Evolutionary conservation across 1,139 yeast species (phyloP), one percentile per base, ranked within the genome.

Genomic region (Cylindricascospora bacillispora): DNA sequence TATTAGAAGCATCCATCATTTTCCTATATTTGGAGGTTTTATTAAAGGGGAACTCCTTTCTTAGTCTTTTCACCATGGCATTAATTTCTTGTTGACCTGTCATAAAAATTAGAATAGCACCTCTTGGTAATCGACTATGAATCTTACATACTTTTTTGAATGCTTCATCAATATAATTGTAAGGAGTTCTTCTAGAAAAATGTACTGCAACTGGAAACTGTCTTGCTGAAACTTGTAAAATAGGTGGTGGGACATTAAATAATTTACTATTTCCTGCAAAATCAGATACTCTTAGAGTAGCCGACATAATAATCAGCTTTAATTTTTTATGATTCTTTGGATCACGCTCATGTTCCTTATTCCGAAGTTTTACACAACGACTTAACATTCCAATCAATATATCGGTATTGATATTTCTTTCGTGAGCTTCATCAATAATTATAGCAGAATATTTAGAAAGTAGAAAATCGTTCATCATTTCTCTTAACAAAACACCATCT

Each of bases 341-440:
- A 38, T 73, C 60, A 32, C 64, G 56, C 1, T 45, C 49, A 42
- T 65, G 63, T 31, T 70, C 64, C 36, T 69, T 63, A 26, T 79
- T 64, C 52, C 99, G 72, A 26, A 89, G 63, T 42, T 68, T 73
- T 38, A 83, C 67, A n/a, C 86, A 77, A 41, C 98, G 72, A 47
- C 94, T 82, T 32, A 89, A 61, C 76, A 89, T 81, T 30, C 99
- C 99, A 41, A 92, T 83, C 35, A 92, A 62, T 31, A 92, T 86
- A 58, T 92, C 99, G 0, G 99, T 92, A 47, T 89, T 92, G 38
- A 86, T 75, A 48, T 85, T 86, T 49, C 99, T 70, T 54, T 92
- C 98, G 54, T 92, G 99, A 0, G 99, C 99, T 56, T 89, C 99
- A 60, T 92, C 99, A 37, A 92, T 82, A 20, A 92, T 69, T 25